A percentile compares a stretch with the other conserved stretches of the same genome.
These are phyloP conservation scores for Coemansia erecta DNA, from an alignment of 192 early-diverging fungal genomes.

Conservation along the genomic window DNA sequence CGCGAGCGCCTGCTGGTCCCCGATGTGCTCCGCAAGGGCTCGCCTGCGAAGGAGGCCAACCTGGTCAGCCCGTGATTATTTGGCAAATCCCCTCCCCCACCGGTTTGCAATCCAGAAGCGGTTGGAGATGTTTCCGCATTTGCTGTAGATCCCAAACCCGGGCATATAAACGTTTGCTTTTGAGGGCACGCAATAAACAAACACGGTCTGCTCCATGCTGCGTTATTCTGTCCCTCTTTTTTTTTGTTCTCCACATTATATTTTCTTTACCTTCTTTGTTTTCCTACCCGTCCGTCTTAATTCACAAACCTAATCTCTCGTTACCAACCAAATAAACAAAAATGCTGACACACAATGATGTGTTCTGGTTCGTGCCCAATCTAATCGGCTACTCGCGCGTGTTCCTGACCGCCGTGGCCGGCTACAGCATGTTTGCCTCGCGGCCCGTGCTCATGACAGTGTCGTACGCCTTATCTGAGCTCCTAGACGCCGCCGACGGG, in stretches of 20 bases:
- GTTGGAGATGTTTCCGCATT: too few species aligned
- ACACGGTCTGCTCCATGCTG: too few species aligned
- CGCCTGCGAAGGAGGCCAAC: slow-evolving; percentile 25
- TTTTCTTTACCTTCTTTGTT: too few species aligned
- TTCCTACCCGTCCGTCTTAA: not conserved
- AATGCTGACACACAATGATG: slow-evolving; percentile 23
- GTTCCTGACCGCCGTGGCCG: slow-evolving; percentile 65
- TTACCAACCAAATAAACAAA: slow-evolving; percentile 61
- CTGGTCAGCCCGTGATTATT: slow-evolving; percentile 14
- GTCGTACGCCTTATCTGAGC: slow-evolving; percentile 82
- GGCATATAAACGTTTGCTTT: too few species aligned
- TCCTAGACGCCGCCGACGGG: slow-evolving; percentile 94
- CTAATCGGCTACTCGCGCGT: slow-evolving; percentile 83
- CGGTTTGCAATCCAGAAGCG: too few species aligned
- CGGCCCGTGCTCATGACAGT: slow-evolving; percentile 70
- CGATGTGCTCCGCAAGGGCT: slow-evolving; percentile 27
- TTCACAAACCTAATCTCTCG: slow-evolving; percentile 49
- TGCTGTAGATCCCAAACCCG: too few species aligned
- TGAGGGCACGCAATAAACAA: too few species aligned
- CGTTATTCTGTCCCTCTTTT: too few species aligned
- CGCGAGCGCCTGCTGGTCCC: slow-evolving; percentile 56
- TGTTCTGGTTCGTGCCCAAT: slow-evolving; percentile 49
- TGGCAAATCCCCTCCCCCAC: not conserved
- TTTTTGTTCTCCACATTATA: too few species aligned
- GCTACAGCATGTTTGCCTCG: slow-evolving; percentile 71